Conservation (phyloP, 2,329 filamentous ascomycete genomes). For the Fusarium chuoi region DNA sequence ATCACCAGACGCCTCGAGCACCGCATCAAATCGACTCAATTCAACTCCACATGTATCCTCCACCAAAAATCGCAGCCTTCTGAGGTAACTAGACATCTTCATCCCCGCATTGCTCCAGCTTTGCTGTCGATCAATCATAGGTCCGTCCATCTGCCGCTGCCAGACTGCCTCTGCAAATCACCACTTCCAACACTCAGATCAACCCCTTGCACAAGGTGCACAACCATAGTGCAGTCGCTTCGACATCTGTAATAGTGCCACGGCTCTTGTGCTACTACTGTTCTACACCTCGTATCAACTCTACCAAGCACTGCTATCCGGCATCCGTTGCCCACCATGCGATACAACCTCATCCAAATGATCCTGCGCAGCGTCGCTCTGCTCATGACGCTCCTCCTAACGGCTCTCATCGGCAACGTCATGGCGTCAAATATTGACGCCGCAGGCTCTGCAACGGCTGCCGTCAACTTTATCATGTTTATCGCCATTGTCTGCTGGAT, state of each 20-base stretch:
- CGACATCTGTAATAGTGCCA: not conserved
- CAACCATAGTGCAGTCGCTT: not conserved
- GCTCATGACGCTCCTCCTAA: conserved; percentile 63
- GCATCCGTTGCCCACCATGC: conserved; percentile 40
- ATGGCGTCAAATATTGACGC: conserved; percentile 62
- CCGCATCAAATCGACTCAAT: not conserved
- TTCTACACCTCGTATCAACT: not conserved
- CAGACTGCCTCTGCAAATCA: not conserved
- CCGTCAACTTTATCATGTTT: conserved; percentile 76
- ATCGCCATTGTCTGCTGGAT: conserved; percentile 74
- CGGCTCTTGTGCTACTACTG: not conserved
- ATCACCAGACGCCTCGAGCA: conserved; percentile 16
- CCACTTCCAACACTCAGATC: not conserved
- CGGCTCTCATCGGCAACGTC: conserved; percentile 68
- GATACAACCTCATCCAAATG: conserved; percentile 55
- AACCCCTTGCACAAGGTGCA: not conserved
- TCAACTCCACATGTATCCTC: conserved; percentile 36
- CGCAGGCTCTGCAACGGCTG: conserved; percentile 54
- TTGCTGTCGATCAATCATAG: conserved; percentile 22
- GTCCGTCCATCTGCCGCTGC: not conserved
- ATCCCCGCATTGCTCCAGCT: conserved; percentile 25
- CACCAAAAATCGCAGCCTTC: conserved; percentile 29
- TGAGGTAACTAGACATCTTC: conserved; percentile 28
- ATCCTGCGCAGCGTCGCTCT: conserved; percentile 61
- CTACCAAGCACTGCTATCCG: conserved; percentile 5